A percentile compares a stretch with the other conserved stretches of the same genome.
These are phyloP conservation scores for Metschnikowia lochheadii DNA, from an alignment of 805 yeast genomes.

Conservation along the genomic window DNA sequence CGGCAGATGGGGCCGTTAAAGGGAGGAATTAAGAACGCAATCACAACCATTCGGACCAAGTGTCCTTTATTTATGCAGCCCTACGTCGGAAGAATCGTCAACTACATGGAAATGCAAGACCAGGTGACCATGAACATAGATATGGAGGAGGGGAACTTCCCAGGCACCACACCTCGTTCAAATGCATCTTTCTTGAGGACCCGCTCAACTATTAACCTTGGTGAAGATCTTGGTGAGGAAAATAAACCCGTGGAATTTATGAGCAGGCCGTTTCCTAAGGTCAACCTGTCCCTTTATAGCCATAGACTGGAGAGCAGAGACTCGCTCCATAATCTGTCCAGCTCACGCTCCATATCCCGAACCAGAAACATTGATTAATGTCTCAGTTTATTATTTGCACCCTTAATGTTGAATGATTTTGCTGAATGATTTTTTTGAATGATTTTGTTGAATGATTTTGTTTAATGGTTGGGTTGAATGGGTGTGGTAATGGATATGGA, in stretches of 20 bases:
- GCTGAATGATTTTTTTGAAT: too few species aligned
- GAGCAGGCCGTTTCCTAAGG: conserved; percentile 31
- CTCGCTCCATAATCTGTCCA: conserved; percentile 9
- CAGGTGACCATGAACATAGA: conserved; percentile 21
- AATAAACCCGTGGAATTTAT: conserved; percentile 19
- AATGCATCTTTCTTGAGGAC: conserved; percentile 31
- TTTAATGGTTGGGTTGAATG: too few species aligned
- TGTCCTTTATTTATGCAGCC: conserved; percentile 23
- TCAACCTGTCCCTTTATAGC: conserved; percentile 6
- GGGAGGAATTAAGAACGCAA: conserved; percentile 8
- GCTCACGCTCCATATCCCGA: conserved; percentile 10
- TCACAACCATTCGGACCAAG: conserved; percentile 6
- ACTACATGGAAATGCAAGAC: conserved; percentile 18
- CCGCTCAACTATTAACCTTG: conserved; percentile 32
- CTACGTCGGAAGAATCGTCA: conserved; percentile 14
- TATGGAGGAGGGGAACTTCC: conserved; percentile 34
- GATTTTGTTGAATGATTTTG: too few species aligned
- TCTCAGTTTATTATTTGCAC: too few species aligned
- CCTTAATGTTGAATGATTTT: too few species aligned
- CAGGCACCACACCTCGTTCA: conserved; percentile 15
- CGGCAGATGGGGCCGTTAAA: not conserved
- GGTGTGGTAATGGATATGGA: too few species aligned
- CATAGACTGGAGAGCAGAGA: conserved; percentile 13
- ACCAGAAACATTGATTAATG: not conserved
- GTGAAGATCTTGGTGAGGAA: conserved; percentile 8